Percentiles rank a stretch among this genome's conserved stretches.
Conservation (phyloP, 2,329 filamentous ascomycete genomes). For the Calonectria hongkongensis region DNA sequence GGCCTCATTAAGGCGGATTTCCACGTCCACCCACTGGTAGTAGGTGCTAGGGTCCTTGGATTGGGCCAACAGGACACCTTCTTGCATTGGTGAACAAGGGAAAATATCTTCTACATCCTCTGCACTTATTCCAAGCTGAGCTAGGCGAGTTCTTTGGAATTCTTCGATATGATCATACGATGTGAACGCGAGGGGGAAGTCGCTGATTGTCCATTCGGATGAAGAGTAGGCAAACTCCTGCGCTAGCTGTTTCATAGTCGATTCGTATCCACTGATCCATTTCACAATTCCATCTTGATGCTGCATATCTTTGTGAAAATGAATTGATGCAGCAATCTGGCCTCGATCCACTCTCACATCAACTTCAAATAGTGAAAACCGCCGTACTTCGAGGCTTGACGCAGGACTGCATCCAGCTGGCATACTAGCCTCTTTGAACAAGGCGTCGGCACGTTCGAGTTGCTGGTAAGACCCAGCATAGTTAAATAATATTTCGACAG, state of each 20-base stretch:
- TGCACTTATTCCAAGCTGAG: neutral
- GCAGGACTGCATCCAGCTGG: neutral
- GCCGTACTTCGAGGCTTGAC: neutral
- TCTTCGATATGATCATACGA: neutral
- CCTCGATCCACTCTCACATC: neutral
- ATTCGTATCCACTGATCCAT: neutral
- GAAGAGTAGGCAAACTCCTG: neutral
- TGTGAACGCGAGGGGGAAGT: neutral
- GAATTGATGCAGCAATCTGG: neutral
- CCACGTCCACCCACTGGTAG: neutral
- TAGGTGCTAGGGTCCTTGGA: slow-evolving; percentile 34
- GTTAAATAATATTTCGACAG: slow-evolving; percentile 55
- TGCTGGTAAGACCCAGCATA: slow-evolving; percentile 32
- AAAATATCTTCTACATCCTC: slow-evolving; percentile 33
- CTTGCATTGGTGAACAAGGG: slow-evolving; percentile 38
- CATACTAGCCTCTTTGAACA: slow-evolving; percentile 1
- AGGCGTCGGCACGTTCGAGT: slow-evolving; percentile 24
- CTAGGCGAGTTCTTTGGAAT: neutral
- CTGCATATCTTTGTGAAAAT: slow-evolving; percentile 5
- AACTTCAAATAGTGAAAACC: slow-evolving; percentile 12
- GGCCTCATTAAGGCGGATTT: neutral
- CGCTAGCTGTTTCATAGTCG: neutral
- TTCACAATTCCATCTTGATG: neutral
- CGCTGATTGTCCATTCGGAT: neutral
- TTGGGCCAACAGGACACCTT: slow-evolving; percentile 41